Base-by-base conservation (phyloP, 768 basidiomycete genomes). In the Lactarius sanguifluus region DNA sequence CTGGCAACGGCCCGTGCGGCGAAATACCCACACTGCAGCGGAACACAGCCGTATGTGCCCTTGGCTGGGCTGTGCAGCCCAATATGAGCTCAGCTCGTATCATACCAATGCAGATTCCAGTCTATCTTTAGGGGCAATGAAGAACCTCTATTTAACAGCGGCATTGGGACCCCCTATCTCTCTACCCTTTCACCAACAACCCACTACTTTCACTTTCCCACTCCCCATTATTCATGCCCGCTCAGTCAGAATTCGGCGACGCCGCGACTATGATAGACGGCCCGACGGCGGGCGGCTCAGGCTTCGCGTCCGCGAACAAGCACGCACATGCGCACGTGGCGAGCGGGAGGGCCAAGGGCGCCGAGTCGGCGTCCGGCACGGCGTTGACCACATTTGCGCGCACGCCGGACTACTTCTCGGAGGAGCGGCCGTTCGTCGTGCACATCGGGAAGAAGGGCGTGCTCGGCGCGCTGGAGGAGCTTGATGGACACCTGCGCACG, bases 391-490 rank as follows among this genome's bases (percentile, higher is more conserved):
- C 55, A 2, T 61, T 70, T 40, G 41, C 71, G 20, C 62, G 55
- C 43, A 64, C 41, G n/a, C 3, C 40, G 1, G 68, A 75, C 55
- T 73, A 71, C 59, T 70, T 73, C 59, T 70, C 85, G 7, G 81
- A 84, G 65, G 83, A 87, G 34, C 77, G 88, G 52, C 86, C 87
- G 0, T 92, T 91, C 79, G 88, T 91, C 70, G 81, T 93, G 57
- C 81, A 79, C 2, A 90, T 93, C 64, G 82, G 80, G 18, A 85
- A 83, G 71, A 81, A 81, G n/a, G 90, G 91, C 54, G 73, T 92
- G 36, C 82, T 88, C 65, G 81, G 76, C 38, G 92, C 92, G 12
- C 75, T 94, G 43, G 80, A 89, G 73, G 86, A 85, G 72, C 83
- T 93, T 45, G 87, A 94, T 71, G 62, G 62, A 54, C 85, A 91